Base-by-base conservation (phyloP, 495 filamentous ascomycete species). In the Thermochaetoides thermophila region DNA sequence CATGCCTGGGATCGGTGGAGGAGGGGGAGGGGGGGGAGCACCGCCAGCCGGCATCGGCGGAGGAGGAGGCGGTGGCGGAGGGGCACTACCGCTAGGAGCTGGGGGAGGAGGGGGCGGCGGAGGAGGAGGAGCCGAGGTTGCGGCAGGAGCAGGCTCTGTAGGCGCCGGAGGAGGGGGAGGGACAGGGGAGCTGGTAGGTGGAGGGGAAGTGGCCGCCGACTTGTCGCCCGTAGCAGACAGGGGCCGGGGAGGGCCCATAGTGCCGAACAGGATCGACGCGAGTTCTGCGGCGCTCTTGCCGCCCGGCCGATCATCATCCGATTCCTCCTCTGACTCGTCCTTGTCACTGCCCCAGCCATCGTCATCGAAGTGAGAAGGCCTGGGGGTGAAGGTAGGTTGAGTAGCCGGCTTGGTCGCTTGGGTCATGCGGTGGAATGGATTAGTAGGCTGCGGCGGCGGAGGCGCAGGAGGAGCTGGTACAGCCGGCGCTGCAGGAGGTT, bases 191-290 rank as follows among this genome's bases (percentile, higher is more conserved):
- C 36, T 48, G 50, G 61, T 33, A 37, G 59, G 40, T 30, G 46
- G 49, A 15, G 64, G 59, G 7, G 60, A 59, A 9, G 48, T 37
- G 17, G 40, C 63, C n/a, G 65, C 51, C 25, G 65, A 56, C 44
- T 78, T 77, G 30, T 82, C 73, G 32, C 81, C 84, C 59, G 78
- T 74, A 7, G 81, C 79, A 30, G 81, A 87, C 17, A 94, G 53
- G 21, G 91, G 84, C 32, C 87, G 75, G 14, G 89, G 89, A 26
- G 89, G 89, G 7, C 70, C 89, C 89, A 97, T 97, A 31, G 87
- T 92, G 35, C 89, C 86, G 56, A 97, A 96, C 19, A 97, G 71
- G 39, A 85, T 89, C 22, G 80, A 85, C 12, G 89, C 89, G 21
- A 97, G 74, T 38, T 91, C 80, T 40, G 86, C 87, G 28, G 89